Conservation (phyloP, 805 yeast genomes). For the Sugiyamaella americana region DNA sequence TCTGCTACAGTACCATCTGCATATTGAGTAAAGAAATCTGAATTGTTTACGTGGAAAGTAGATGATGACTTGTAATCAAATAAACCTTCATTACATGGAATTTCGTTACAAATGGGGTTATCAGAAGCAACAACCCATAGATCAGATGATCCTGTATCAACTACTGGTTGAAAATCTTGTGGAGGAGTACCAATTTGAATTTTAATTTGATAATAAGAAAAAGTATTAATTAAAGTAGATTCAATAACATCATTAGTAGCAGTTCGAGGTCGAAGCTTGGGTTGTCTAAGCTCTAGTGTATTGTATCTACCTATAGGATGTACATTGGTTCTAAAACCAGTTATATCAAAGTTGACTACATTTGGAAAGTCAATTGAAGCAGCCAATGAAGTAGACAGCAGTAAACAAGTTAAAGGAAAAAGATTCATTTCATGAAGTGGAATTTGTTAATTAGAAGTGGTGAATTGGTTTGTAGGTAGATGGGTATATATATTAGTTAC, state of each 20-base stretch:
- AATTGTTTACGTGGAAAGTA: constrained; percentile 18
- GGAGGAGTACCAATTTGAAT: constrained; percentile 50
- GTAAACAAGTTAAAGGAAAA: too few species aligned
- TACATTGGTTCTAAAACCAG: neutral
- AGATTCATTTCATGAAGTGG: too few species aligned
- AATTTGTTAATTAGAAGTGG: too few species aligned
- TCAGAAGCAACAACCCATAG: constrained; percentile 44
- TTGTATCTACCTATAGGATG: constrained; percentile 17
- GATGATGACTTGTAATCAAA: constrained; percentile 14
- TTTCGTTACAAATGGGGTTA: constrained; percentile 29
- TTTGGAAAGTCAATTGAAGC: too few species aligned
- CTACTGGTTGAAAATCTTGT: constrained; percentile 46
- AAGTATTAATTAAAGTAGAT: neutral
- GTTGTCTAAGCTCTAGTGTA: too few species aligned
- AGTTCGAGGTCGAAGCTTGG: too few species aligned
- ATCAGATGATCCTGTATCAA: constrained; percentile 72
- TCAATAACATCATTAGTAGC: neutral
- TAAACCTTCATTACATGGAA: neutral
- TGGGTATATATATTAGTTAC: too few species aligned
- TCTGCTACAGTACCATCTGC: constrained; percentile 45
- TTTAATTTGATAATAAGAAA: constrained; percentile 22
- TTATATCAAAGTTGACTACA: neutral
- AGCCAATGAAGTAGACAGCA: too few species aligned
- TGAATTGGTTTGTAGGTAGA: too few species aligned
- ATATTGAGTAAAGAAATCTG: constrained; percentile 26